Base-by-base conservation (phyloP, 306 rosid genomes). In the Quercus parvula region DNA sequence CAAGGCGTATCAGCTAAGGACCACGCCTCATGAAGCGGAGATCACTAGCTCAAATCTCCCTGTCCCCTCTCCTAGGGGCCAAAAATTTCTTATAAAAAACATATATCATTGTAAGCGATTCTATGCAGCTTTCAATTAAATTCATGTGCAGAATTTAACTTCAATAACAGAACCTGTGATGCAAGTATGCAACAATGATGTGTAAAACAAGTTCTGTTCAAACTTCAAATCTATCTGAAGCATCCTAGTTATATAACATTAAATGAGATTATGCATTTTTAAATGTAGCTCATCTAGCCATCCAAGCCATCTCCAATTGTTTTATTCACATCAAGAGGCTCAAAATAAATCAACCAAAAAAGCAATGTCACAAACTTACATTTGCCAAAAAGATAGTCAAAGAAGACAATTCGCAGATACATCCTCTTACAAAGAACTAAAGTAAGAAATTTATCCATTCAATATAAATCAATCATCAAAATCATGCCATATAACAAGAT, bases 281-380 rank as follows among this genome's bases (percentile, higher is more conserved):
- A 62, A 72, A 73, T 56, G 35, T 25, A 24, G 71, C 68, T 67
- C 81, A 33, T 38, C 57, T 68, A 76, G 41, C 20, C 76, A 49
- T 9, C 76, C 71, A 72, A 56, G 51, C 69, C 76, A 68, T 78
- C 77, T 56, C 76, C 56, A 68, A 38, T 79, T 51, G 56, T 27
- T 57, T 75, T 66, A 78, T 55, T 28, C 55, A 52, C 18, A 51
- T 38, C 56, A 84, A 63, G 77, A 76, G 49, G 77, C 63, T 76
- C 74, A 51, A 82, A 86, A 38, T 73, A 3, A 73, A 74, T 59
- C 78, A 77, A 83, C 81, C 78, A 77, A 18, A 22, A 56, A 61
- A 56, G 22, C 69, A 64, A 8, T 35, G 33, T 22, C 22, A 59
- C 51, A 9, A 49, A 72, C 71, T 61, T 24, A 17, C 28, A 55